These are phyloP conservation scores for Hypoxylon sp. DNA, from an alignment of 2,329 filamentous ascomycete species.

Conservation along the genomic window DNA sequence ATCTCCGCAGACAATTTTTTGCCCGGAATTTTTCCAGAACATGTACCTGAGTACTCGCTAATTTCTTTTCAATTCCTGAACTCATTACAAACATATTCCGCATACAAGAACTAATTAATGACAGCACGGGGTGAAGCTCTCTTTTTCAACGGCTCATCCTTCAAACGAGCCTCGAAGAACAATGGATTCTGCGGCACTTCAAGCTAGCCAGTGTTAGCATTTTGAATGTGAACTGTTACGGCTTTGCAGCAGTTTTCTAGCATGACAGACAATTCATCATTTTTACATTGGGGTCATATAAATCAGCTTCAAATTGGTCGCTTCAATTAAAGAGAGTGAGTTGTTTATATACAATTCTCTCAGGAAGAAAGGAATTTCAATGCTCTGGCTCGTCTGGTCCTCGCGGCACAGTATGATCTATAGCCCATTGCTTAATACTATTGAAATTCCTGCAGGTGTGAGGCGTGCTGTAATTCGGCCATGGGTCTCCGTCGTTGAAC, in stretches of 20 bases:
- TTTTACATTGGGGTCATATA: not conserved
- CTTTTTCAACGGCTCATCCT: conserved; percentile 9
- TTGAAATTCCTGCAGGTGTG: conserved; percentile 65
- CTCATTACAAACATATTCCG: not conserved
- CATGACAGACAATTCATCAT: conserved; percentile 4
- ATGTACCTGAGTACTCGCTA: not conserved
- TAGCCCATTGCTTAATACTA: conserved; percentile 59
- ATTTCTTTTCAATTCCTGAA: not conserved
- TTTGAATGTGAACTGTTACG: conserved; percentile 3
- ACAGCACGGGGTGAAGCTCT: conserved; percentile 11
- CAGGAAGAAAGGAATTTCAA: conserved; percentile 26
- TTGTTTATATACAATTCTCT: conserved; percentile 19
- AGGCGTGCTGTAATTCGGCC: conserved; percentile 63
- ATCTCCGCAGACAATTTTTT: not conserved
- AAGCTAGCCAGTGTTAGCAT: not conserved
- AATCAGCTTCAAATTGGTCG: not conserved
- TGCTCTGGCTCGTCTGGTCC: conserved; percentile 46
- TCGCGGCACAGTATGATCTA: conserved; percentile 57
- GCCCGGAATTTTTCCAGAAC: not conserved
- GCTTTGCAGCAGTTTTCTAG: conserved; percentile 21
- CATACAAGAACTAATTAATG: conserved; percentile 7
- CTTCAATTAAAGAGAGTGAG: conserved; percentile 4
- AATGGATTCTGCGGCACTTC: conserved; percentile 15
- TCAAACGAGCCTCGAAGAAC: conserved; percentile 9
- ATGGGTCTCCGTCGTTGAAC: conserved; percentile 56